Conservation (phyloP, 768 basidiomycete genomes). For the Calocybe indica region DNA sequence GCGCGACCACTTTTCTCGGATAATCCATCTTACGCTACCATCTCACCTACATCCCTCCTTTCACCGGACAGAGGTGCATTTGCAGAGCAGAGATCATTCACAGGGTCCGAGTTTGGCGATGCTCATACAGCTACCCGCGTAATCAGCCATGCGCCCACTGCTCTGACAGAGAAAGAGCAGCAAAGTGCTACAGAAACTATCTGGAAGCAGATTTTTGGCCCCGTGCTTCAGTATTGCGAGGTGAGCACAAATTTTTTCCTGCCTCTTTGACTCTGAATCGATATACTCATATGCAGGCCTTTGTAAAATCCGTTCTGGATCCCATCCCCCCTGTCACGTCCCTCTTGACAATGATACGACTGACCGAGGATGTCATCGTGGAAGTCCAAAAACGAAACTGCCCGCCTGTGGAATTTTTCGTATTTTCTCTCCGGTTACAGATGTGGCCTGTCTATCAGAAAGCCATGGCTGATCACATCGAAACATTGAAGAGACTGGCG, state of each 20-base stretch:
- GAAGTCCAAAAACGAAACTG: slow-evolving; percentile 77
- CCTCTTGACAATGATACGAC: slow-evolving; percentile 85
- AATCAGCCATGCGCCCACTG: slow-evolving; percentile 24
- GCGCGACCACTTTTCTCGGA: slow-evolving; percentile 23
- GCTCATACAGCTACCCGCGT: slow-evolving; percentile 24
- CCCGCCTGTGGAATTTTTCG: slow-evolving; percentile 73
- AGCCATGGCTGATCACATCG: slow-evolving; percentile 77
- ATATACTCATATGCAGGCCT: slow-evolving; percentile 39
- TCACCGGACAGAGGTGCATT: slow-evolving; percentile 39
- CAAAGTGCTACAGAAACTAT: slow-evolving; percentile 52
- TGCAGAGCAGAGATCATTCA: slow-evolving; percentile 34
- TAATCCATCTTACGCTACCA: slow-evolving; percentile 27
- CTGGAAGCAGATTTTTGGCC: slow-evolving; percentile 94
- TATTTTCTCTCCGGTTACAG: slow-evolving; percentile 74
- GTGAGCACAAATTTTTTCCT: slow-evolving; percentile 29
- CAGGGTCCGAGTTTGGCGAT: slow-evolving; percentile 47
- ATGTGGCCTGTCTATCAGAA: slow-evolving; percentile 96
- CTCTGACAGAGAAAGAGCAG: slow-evolving; percentile 49
- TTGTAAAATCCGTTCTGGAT: slow-evolving; percentile 62
- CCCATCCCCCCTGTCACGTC: slow-evolving; percentile 70
- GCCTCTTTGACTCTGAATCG: not conserved
- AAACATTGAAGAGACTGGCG: slow-evolving; percentile 75
- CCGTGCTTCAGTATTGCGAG: slow-evolving; percentile 81
- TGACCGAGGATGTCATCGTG: slow-evolving; percentile 74
- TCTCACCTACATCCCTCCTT: slow-evolving; percentile 31